Evolutionary conservation across 805 yeast genomes (phyloP).

Genomic region (Metschnikowia bowlesiae): DNA sequence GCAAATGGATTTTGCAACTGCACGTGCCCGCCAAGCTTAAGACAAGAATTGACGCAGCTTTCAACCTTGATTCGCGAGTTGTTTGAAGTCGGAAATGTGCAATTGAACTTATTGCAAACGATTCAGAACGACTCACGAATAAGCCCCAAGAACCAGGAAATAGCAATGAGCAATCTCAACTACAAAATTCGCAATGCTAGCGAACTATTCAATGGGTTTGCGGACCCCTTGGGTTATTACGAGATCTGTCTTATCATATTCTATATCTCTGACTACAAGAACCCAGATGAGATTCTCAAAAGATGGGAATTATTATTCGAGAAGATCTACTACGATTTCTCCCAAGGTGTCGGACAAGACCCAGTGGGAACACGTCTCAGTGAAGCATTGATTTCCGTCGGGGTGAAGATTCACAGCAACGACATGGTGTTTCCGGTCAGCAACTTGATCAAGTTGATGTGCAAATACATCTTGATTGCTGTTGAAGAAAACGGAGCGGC

Average conservation of each 20-base stretch:
- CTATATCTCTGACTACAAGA: slow-evolving; percentile 80
- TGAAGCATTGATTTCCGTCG: slow-evolving; percentile 46
- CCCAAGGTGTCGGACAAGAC: slow-evolving; percentile 17
- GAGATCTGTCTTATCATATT: slow-evolving; percentile 75
- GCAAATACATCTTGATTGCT: slow-evolving; percentile 45
- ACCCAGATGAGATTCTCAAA: slow-evolving; percentile 72
- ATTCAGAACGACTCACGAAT: slow-evolving; percentile 52
- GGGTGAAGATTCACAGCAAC: slow-evolving; percentile 58
- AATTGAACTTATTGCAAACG: slow-evolving; percentile 55
- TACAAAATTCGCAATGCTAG: slow-evolving; percentile 64
- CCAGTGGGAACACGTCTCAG: slow-evolving; percentile 37
- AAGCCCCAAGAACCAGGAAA: slow-evolving; percentile 43
- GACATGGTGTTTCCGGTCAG: slow-evolving; percentile 80
- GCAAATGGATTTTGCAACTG: slow-evolving; percentile 93
- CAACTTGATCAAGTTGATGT: slow-evolving; percentile 61
- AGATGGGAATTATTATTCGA: slow-evolving; percentile 77
- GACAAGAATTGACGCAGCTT: slow-evolving; percentile 72
- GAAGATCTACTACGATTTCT: slow-evolving; percentile 37
- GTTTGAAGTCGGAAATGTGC: slow-evolving; percentile 82
- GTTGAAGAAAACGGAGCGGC: slow-evolving; percentile 26
- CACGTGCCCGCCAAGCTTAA: slow-evolving; percentile 66
- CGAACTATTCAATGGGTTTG: slow-evolving; percentile 78
- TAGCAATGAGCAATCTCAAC: slow-evolving; percentile 53
- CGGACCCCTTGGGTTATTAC: slow-evolving; percentile 83
- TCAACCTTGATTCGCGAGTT: slow-evolving; percentile 69